A percentile compares a stretch with the other conserved stretches of the same genome.
Evolutionary conservation across 768 basidiomycete genomes (phyloP).

Genomic region (Suillus subalutaceus): DNA sequence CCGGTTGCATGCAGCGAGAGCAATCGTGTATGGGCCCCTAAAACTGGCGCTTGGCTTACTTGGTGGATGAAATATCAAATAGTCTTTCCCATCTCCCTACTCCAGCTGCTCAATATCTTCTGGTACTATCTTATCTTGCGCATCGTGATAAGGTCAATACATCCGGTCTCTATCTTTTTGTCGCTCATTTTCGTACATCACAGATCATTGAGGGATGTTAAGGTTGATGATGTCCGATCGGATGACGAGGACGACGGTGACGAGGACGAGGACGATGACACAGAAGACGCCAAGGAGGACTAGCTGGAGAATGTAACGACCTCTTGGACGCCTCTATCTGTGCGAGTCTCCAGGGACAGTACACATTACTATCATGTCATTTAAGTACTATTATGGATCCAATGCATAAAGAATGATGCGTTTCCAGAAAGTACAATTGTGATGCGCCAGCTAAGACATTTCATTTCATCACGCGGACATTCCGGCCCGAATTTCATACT

Average conservation of each 20-base stretch:
- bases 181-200: conserved; percentile 13
- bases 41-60: conserved; percentile 68
- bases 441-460: neutral
- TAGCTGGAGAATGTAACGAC: conserved; percentile 14
- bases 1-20: conserved; percentile 43
- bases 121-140: conserved; percentile 90
- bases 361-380: conserved; percentile 13
- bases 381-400: neutral
- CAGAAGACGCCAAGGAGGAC: conserved; percentile 33
- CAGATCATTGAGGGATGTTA: conserved; percentile 55
- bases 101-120: conserved; percentile 88
- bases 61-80: conserved; percentile 86
- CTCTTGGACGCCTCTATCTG: neutral
- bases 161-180: neutral
- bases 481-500: conserved; percentile 10
- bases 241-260: conserved; percentile 66
- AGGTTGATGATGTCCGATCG: conserved; percentile 73
- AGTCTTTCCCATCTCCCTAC: conserved; percentile 68
- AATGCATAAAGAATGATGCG: conserved; percentile 2
- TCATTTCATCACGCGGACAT: conserved; percentile 11
- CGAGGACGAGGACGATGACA: conserved; percentile 33
- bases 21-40: conserved; percentile 58
- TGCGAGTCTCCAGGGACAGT: conserved; percentile 1
- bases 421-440: neutral
- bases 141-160: conserved; percentile 68